Conservation (phyloP, 176 grass and related monocot genomes). For the Phoenix roebelenii region DNA sequence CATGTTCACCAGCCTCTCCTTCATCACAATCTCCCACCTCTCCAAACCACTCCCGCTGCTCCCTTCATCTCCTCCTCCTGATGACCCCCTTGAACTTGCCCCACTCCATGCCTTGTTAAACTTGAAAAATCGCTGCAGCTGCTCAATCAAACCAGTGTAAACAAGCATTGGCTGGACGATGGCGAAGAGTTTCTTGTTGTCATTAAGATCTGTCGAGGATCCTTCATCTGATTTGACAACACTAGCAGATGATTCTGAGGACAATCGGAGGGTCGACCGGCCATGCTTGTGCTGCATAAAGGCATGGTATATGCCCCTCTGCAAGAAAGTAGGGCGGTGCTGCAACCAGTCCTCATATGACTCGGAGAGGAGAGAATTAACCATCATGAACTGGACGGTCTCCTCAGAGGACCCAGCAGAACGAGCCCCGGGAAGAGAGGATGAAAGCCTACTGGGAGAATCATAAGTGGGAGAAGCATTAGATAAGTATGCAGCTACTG, state of each 20-base stretch:
- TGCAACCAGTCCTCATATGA: slow-evolving; percentile 88
- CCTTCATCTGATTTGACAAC: slow-evolving; percentile 42
- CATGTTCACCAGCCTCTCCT: slow-evolving; percentile 83
- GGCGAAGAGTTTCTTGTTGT: slow-evolving; percentile 49
- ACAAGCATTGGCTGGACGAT: slow-evolving; percentile 79
- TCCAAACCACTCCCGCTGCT: slow-evolving; percentile 13
- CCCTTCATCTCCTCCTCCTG: slow-evolving; percentile 19
- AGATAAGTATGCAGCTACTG: slow-evolving; percentile 51
- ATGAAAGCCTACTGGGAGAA: slow-evolving; percentile 19
- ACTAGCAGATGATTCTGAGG: slow-evolving; percentile 22
- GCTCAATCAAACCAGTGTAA: slow-evolving; percentile 83
- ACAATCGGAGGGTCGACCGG: slow-evolving; percentile 31
- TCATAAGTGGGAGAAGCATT: slow-evolving; percentile 31
- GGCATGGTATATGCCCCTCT: slow-evolving; percentile 81
- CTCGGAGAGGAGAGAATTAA: slow-evolving; percentile 76
- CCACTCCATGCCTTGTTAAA: slow-evolving; percentile 33
- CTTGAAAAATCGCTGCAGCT: slow-evolving; percentile 87
- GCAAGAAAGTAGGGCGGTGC: slow-evolving; percentile 64
- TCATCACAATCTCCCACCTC: slow-evolving; percentile 76
- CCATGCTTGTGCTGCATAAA: slow-evolving; percentile 91
- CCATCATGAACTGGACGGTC: slow-evolving; percentile 97
- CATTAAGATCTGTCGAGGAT: slow-evolving; percentile 40
- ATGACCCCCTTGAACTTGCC: background rate
- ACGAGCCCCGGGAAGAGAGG: slow-evolving; percentile 41
- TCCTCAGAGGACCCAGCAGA: slow-evolving; percentile 48